A percentile compares a stretch with the other conserved stretches of the same genome.
Evolutionary conservation across 163 green algal genomes (phyloP).

Genomic region (Botryococcus braunii): DNA sequence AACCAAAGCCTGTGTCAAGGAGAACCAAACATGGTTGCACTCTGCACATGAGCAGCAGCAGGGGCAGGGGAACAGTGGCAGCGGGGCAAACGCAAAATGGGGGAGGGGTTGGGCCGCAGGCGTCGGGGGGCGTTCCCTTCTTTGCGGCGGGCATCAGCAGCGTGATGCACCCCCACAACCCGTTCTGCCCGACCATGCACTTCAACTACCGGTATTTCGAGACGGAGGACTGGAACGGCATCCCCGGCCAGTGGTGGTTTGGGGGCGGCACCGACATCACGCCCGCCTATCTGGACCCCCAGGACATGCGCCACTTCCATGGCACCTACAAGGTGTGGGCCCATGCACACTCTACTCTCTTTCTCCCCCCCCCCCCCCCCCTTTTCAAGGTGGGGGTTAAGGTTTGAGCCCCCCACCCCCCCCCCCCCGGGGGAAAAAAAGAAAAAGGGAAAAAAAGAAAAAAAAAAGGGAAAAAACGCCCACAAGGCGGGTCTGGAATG

Average conservation of each 20-base stretch:
- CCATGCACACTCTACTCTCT: no score
- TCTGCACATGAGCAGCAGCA: constrained; percentile 3
- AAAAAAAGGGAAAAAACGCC: no score
- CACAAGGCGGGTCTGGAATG: no score
- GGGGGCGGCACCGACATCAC: constrained; percentile 98
- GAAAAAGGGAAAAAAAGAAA: no score
- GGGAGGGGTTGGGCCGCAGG: background rate
- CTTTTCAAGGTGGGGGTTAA: no score
- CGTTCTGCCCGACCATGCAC: constrained; percentile 96
- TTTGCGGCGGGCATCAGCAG: constrained; percentile 94
- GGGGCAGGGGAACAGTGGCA: background rate
- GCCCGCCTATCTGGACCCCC: constrained; percentile 84
- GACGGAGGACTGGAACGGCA: constrained; percentile 74
- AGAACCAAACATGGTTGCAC: background rate
- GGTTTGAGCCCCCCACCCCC: no score
- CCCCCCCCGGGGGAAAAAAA: no score
- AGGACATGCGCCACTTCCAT: constrained; percentile 98
- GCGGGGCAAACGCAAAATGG: no score
- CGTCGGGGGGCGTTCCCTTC: constrained; percentile 74
- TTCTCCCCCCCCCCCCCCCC: no score
- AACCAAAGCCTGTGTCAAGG: background rate
- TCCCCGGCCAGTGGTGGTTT: constrained; percentile 97
- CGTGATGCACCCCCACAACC: constrained; percentile 97
- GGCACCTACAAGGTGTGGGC: constrained; percentile 78
- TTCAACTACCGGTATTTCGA: constrained; percentile 99